Percentiles rank a stretch among this genome's conserved stretches.
These are phyloP conservation scores for Phytophthora crassamura DNA, from an alignment of 352 stramenopile species.

Conservation along the genomic window DNA sequence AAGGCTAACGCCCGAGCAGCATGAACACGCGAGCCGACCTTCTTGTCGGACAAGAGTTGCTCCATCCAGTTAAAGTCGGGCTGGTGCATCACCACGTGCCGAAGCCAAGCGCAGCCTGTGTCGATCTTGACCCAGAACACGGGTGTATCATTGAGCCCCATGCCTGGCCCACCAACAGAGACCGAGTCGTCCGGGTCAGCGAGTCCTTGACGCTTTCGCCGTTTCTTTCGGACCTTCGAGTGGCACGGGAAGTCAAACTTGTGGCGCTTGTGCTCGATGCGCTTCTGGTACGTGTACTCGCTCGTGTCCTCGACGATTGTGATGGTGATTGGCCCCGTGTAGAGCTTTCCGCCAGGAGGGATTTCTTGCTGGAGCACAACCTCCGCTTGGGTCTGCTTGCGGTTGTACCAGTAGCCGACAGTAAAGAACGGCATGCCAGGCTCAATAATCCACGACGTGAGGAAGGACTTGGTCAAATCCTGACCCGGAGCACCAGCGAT, in stretches of 20 bases:
- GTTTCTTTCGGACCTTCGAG: conserved; percentile 89
- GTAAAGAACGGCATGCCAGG: conserved; percentile 88
- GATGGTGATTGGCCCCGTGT: conserved; percentile 81
- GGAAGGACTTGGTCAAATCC: conserved; percentile 82
- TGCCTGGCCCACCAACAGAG: conserved; percentile 74
- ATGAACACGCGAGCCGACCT: conserved; percentile 83
- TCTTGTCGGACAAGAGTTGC: conserved; percentile 84
- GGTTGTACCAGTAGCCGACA: conserved; percentile 90
- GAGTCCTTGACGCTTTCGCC: conserved; percentile 80
- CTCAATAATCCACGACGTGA: conserved; percentile 85
- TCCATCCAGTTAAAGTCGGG: conserved; percentile 92
- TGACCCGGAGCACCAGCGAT: conserved; percentile 80
- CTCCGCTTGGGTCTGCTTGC: conserved; percentile 87
- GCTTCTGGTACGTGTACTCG: conserved; percentile 83
- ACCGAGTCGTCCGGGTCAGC: conserved; percentile 83
- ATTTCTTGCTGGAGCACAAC: conserved; percentile 87
- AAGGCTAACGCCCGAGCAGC: conserved; percentile 75
- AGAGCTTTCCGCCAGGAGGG: conserved; percentile 79
- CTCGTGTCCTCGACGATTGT: conserved; percentile 89
- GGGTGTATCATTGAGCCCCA: conserved; percentile 88
- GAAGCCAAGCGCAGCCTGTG: conserved; percentile 75
- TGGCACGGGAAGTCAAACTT: conserved; percentile 90
- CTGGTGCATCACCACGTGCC: conserved; percentile 88
- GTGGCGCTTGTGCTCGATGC: conserved; percentile 85
- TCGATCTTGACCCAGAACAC: conserved; percentile 91